Base-by-base conservation (phyloP, 257 asterid species). In the Solanum pennellii region DNA sequence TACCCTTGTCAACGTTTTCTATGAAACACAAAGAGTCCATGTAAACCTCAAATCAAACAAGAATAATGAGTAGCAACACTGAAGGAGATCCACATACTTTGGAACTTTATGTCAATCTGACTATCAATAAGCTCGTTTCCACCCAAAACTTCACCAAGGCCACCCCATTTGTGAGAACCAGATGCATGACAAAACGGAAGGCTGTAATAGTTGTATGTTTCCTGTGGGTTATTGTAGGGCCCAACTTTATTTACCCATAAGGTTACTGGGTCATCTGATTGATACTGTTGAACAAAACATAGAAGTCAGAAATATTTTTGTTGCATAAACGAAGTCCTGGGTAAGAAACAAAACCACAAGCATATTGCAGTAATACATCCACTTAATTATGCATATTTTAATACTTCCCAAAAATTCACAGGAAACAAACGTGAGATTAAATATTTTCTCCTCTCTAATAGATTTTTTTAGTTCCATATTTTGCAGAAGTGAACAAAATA, bases 161-260 rank as follows among this genome's bases (percentile, higher is more conserved):
- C 98, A 90, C 98, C 99, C 99, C 99, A 97, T 90, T 94, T 97
- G 92, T 95, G 99, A 84, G 96, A 92, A 83, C 97, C 97, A 45
- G 91, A 91, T 71, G 92, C 92, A 89, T 80, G 98, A 90, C 99
- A 97, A 91, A 97, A 97, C 7, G 99, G 99, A 87, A 97, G 98
- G 91, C 94, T 94, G 91, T 92, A 94, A 84, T 97, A 97, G 90
- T 97, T 97, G 95, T 97, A 97, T 11, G 99, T 97, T 89, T 97
- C 99, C 89, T 97, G 99, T 42, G 99, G 99, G 90, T 97, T 97
- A 88, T 97, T 94, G 88, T 94, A 95, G 12, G 99, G 98, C 87
- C 99, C 99, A 87, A 95, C 99, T 93, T 97, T 97, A 88, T 97
- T 95, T 87, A 97, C 99, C 99, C 99, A 97, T 45, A 97, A 93